Percentiles rank a stretch among this genome's conserved stretches.
Conservation (phyloP, 2,329 filamentous ascomycete genomes). For the Venturia pyrina region DNA sequence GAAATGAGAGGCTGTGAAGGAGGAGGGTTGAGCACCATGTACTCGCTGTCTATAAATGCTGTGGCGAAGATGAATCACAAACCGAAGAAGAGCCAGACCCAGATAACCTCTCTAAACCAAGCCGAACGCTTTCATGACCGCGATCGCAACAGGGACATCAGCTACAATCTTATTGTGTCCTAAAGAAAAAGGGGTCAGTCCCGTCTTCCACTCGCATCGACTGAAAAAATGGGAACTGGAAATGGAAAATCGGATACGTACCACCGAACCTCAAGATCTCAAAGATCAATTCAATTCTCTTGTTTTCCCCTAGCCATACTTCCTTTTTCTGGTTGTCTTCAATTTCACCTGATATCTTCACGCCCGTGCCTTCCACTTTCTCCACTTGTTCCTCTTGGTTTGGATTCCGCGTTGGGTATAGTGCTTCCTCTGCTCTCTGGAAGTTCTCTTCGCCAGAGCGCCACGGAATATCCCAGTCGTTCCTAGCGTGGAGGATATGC, state of each 20-base stretch:
- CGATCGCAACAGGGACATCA: constrained; percentile 53
- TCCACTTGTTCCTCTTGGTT: constrained; percentile 19
- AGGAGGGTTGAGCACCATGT: too few species aligned
- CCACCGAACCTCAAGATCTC: constrained; percentile 36
- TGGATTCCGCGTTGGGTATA: constrained; percentile 22
- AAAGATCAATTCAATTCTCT: constrained; percentile 16
- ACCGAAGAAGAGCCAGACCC: too few species aligned
- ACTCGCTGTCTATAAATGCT: too few species aligned
- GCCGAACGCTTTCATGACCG: constrained; percentile 57
- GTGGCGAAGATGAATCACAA: too few species aligned
- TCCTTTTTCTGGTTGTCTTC: constrained; percentile 1
- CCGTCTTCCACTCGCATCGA: too few species aligned
- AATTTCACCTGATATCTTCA: constrained; percentile 1
- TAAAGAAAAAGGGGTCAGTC: constrained; percentile 20
- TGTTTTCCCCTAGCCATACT: background rate
- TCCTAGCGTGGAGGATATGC: constrained; percentile 65
- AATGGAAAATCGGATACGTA: constrained; percentile 14
- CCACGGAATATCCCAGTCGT: constrained; percentile 77
- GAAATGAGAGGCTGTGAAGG: too few species aligned
- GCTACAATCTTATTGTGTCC: constrained; percentile 62
- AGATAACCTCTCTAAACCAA: background rate
- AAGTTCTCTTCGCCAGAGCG: constrained; percentile 58
- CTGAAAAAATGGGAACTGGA: background rate
- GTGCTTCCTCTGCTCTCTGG: constrained; percentile 46
- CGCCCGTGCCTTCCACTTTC: constrained; percentile 16